phyloP scores from a whole-genome alignment of 2,329 filamentous ascomycete genomes.

The Fusarium dlaminii region DNA sequence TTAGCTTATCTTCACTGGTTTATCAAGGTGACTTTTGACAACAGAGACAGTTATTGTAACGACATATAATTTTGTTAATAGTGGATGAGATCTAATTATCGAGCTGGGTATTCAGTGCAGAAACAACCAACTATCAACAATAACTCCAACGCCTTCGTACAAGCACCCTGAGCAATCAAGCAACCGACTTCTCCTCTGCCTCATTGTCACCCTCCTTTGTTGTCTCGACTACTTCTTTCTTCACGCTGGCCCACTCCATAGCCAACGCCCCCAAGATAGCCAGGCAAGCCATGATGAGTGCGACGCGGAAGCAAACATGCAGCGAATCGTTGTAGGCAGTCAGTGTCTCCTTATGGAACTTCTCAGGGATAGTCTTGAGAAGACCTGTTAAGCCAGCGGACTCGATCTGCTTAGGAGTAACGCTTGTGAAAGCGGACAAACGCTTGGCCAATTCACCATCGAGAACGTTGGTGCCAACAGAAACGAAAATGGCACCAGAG shows the following conservation, averaged over 20 bases:
- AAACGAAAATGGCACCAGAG: conserved; percentile 60
- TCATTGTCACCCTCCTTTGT: background rate
- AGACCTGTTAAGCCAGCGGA: conserved; percentile 7
- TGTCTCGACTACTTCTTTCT: background rate
- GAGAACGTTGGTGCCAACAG: conserved; percentile 62
- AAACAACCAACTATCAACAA: background rate
- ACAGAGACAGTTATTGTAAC: background rate
- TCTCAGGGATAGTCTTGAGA: background rate
- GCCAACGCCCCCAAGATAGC: conserved; percentile 57
- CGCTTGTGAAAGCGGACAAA: background rate
- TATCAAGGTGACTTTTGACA: background rate
- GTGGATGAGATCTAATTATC: background rate
- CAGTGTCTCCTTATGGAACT: conserved; percentile 17
- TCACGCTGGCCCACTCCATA: background rate
- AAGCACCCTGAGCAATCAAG: background rate
- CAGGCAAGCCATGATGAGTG: conserved; percentile 58
- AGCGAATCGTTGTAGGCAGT: conserved; percentile 66
- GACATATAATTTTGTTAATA: background rate
- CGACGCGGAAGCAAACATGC: conserved; percentile 63
- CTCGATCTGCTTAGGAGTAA: conserved; percentile 19
- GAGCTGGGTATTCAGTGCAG: background rate
- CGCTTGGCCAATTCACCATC: conserved; percentile 52
- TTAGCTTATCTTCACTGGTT: background rate
- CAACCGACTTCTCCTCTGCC: background rate
- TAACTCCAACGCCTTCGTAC: background rate